Conservation (phyloP, 257 asterid species). For the Fraxinus americana region DNA sequence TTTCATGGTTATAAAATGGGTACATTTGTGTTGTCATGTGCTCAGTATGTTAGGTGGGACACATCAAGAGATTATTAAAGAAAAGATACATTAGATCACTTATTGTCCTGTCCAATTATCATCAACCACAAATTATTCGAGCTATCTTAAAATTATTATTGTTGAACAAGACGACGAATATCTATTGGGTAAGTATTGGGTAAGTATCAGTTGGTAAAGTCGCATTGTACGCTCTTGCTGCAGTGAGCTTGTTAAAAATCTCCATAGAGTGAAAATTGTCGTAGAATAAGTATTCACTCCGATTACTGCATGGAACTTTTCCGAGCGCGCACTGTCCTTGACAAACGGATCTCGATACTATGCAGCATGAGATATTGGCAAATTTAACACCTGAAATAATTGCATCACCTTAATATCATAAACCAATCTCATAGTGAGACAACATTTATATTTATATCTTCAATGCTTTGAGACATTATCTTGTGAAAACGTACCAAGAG, state of each 20-base stretch:
- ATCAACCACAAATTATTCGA: neutral
- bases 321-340: constrained; percentile 33
- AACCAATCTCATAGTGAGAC: neutral
- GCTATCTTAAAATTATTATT: constrained; percentile 1
- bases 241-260: neutral
- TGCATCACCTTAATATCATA: neutral
- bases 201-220: constrained; percentile 31
- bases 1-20: neutral
- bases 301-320: constrained; percentile 33
- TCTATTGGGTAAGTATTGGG: constrained; percentile 44
- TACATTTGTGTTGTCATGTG: neutral
- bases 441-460: neutral
- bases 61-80: neutral
- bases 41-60: neutral
- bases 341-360: neutral
- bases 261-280: constrained; percentile 47
- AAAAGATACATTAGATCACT: neutral
- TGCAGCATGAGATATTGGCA: constrained; percentile 34
- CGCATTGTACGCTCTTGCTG: constrained; percentile 31
- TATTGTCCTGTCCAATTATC: neutral
- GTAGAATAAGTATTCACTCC: constrained; percentile 33
- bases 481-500: constrained; percentile 8
- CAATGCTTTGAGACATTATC: neutral
- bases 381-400: constrained; percentile 34
- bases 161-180: constrained; percentile 34